phyloP scores from a whole-genome alignment of 768 basidiomycete species.

The Amyloporia xantha region DNA sequence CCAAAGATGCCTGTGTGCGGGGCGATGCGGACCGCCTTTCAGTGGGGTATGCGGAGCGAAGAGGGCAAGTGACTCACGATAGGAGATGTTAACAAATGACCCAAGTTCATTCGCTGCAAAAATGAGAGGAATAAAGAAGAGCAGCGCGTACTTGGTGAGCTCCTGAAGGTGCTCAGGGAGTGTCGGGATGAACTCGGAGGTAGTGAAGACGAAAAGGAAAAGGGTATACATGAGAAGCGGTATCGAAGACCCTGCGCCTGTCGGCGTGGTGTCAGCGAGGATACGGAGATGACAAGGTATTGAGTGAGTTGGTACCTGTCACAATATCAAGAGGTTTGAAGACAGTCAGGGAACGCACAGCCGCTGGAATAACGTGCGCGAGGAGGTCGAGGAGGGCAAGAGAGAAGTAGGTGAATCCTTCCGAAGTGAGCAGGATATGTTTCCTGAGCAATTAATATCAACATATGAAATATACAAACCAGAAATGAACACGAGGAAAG shows the following conservation, averaged over 20 bases:
- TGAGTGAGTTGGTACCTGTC: slow-evolving; percentile 37
- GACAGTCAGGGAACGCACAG: slow-evolving; percentile 34
- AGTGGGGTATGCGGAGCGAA: not conserved
- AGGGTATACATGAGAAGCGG: slow-evolving; percentile 58
- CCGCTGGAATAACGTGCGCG: slow-evolving; percentile 47
- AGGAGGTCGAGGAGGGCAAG: slow-evolving; percentile 58
- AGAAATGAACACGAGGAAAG: too few relatives aligned
- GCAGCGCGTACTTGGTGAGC: slow-evolving; percentile 37
- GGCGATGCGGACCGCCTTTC: not conserved
- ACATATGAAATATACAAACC: not conserved
- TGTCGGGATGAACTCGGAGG: slow-evolving; percentile 40
- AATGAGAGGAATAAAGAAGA: slow-evolving; percentile 50
- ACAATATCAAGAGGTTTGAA: slow-evolving; percentile 53
- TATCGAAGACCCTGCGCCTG: slow-evolving; percentile 52
- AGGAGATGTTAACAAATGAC: slow-evolving; percentile 55
- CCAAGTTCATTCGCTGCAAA: slow-evolving; percentile 51
- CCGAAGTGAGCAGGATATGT: slow-evolving; percentile 53
- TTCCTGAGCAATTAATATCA: too few relatives aligned
- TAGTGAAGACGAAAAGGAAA: slow-evolving; percentile 55
- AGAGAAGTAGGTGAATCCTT: slow-evolving; percentile 54
- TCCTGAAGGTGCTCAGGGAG: slow-evolving; percentile 46
- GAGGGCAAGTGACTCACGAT: slow-evolving; percentile 37
- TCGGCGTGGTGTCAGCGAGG: not conserved
- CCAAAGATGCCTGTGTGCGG: not conserved
- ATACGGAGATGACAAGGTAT: too few relatives aligned